Percentiles rank a stretch among this genome's conserved stretches.
phyloP scores from a whole-genome alignment of 768 basidiomycete species.

The Macrocybe gigantea region DNA sequence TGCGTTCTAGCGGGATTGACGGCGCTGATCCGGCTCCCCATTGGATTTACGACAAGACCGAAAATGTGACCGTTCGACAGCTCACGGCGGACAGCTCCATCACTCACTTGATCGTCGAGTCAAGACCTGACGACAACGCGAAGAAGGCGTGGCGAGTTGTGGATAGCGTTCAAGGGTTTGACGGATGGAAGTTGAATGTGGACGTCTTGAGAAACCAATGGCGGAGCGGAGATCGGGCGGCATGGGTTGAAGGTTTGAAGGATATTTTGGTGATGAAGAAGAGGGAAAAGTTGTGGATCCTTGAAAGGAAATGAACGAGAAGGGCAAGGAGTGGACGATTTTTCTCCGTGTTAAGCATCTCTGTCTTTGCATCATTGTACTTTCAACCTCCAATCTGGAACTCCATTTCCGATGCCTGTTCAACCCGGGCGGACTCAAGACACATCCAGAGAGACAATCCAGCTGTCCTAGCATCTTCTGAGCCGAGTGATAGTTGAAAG shows the following conservation, averaged over 20 bases:
- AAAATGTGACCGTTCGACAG: constrained; percentile 40
- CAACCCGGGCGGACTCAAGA: no score
- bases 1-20: not conserved
- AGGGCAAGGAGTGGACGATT: not conserved
- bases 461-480: no score
- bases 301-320: constrained; percentile 25
- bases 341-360: not conserved
- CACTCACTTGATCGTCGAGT: constrained; percentile 63
- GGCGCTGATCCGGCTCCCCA: not conserved
- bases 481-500: no score
- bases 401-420: no score
- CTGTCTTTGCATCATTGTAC: not conserved
- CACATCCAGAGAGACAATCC: no score
- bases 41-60: constrained; percentile 85
- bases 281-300: constrained; percentile 41
- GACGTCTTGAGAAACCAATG: constrained; percentile 16
- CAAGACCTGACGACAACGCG: constrained; percentile 17
- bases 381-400: not conserved
- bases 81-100: constrained; percentile 34
- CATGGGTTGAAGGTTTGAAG: constrained; percentile 14
- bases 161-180: constrained; percentile 40
- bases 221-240: constrained; percentile 7
- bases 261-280: constrained; percentile 30
- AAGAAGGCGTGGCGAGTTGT: constrained; percentile 35
- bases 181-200: constrained; percentile 22